Percentiles rank a stretch among this genome's conserved stretches.
These are phyloP conservation scores for Arctium minus DNA, from an alignment of 129 eudicot genomes.

Conservation along the genomic window DNA sequence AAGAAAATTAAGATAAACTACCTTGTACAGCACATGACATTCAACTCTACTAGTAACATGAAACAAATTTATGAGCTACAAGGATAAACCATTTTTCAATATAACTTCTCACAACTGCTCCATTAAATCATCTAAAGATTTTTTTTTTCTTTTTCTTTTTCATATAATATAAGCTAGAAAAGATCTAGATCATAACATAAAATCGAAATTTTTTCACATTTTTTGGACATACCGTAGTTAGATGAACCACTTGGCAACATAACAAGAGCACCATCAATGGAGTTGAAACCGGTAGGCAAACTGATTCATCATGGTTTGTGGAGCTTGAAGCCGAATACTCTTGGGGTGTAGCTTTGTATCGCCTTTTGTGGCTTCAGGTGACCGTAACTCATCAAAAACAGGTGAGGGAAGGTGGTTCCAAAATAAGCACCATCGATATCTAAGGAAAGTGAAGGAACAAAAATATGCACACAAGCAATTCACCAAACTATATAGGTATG, in stretches of 20 bases:
- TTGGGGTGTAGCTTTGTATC: slow-evolving; percentile 63
- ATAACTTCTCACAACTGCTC: slow-evolving; percentile 4
- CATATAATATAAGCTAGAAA: slow-evolving; percentile 11
- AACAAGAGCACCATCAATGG: slow-evolving; percentile 12
- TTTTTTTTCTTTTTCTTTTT: not conserved
- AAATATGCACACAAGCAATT: not conserved
- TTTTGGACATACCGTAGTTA: slow-evolving; percentile 27
- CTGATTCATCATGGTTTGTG: slow-evolving; percentile 62
- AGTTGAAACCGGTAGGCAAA: not conserved
- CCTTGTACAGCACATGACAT: slow-evolving; percentile 17
- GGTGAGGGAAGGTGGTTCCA: slow-evolving; percentile 95
- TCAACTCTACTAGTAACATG: slow-evolving; percentile 21
- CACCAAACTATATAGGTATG: not conserved
- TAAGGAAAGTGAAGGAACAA: slow-evolving; percentile 47
- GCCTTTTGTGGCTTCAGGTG: slow-evolving; percentile 92
- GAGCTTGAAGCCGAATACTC: slow-evolving; percentile 93
- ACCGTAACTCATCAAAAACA: slow-evolving; percentile 88
- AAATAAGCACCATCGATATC: slow-evolving; percentile 94
- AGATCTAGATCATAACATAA: not conserved
- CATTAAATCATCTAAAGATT: not conserved
- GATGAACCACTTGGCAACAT: slow-evolving; percentile 25
- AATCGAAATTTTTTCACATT: slow-evolving; percentile 12
- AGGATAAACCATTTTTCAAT: slow-evolving; percentile 19
- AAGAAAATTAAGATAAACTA: not conserved
- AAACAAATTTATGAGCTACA: slow-evolving; percentile 23